Conservation (phyloP, 345 rosid species). For the Erucastrum elatum region DNA sequence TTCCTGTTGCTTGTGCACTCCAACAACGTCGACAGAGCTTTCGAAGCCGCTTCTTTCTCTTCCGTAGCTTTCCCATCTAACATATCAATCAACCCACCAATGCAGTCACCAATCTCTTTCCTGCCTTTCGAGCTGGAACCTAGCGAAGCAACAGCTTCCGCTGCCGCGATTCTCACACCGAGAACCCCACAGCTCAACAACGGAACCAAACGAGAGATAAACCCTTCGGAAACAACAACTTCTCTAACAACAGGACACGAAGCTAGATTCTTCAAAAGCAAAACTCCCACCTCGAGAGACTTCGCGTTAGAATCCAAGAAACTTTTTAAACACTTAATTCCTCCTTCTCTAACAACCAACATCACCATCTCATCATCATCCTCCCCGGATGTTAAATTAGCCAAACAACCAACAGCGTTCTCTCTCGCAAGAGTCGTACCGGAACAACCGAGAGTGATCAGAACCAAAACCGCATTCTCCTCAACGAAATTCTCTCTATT, state of each 20-base stretch:
- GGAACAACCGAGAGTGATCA: conserved; percentile 58
- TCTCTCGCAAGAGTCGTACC: conserved; percentile 82
- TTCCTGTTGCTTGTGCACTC: conserved; percentile 52
- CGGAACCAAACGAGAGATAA: conserved; percentile 48
- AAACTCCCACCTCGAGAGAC: conserved; percentile 66
- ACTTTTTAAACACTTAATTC: conserved; percentile 64
- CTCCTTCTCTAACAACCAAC: conserved; percentile 62
- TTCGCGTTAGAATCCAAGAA: conserved; percentile 68
- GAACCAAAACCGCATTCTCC: conserved; percentile 64
- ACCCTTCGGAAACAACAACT: conserved; percentile 63
- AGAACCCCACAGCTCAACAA: conserved; percentile 64
- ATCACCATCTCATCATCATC: conserved; percentile 68
- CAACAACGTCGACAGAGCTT: conserved; percentile 59
- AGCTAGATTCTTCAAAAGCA: conserved; percentile 56
- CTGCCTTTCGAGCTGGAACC: conserved; percentile 55
- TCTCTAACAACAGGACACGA: conserved; percentile 61
- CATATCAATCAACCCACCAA: conserved; percentile 61
- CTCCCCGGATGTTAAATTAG: conserved; percentile 50
- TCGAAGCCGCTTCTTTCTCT: conserved; percentile 86
- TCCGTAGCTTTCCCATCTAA: conserved; percentile 81
- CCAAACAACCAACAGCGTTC: conserved; percentile 74
- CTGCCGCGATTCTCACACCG: conserved; percentile 75
- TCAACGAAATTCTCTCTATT: conserved; percentile 70
- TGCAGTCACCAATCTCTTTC: conserved; percentile 75
- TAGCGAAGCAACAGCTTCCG: conserved; percentile 56